Conservation (phyloP, 495 filamentous ascomycete species). For the Lasiosphaeris hirsuta region DNA sequence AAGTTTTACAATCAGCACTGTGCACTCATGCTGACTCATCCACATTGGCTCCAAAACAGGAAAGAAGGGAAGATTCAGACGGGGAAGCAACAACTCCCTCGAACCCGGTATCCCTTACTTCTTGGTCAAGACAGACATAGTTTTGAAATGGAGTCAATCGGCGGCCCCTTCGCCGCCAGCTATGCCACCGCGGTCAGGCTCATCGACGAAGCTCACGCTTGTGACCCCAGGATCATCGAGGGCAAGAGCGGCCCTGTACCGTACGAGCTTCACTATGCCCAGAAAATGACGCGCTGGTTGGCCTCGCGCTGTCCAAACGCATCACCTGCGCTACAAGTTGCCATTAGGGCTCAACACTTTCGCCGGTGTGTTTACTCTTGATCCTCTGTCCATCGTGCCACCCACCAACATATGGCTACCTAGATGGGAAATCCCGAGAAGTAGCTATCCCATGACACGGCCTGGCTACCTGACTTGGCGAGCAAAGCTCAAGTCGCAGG, state of each 20-base stretch:
- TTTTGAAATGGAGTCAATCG: slow-evolving; percentile 19
- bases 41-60: background rate
- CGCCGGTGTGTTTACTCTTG: slow-evolving; percentile 27
- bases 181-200: slow-evolving; percentile 48
- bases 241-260: slow-evolving; percentile 42
- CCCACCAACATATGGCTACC: slow-evolving; percentile 17
- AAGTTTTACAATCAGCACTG: too few relatives aligned
- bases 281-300: slow-evolving; percentile 72
- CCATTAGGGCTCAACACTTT: slow-evolving; percentile 79
- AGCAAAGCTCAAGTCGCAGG: slow-evolving; percentile 62
- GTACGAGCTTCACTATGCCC: slow-evolving; percentile 77
- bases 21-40: background rate
- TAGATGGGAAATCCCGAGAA: slow-evolving; percentile 75
- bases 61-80: background rate
- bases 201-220: slow-evolving; percentile 70
- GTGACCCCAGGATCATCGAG: slow-evolving; percentile 55
- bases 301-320: slow-evolving; percentile 50
- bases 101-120: slow-evolving; percentile 1
- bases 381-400: background rate
- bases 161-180: slow-evolving; percentile 21
- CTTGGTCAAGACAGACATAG: background rate
- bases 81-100: background rate
- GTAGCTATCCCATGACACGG: slow-evolving; percentile 64
- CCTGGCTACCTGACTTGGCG: slow-evolving; percentile 76
- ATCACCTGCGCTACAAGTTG: slow-evolving; percentile 62